Base-by-base conservation (phyloP, 2,329 filamentous ascomycete species). In the Colletotrichum cereale region DNA sequence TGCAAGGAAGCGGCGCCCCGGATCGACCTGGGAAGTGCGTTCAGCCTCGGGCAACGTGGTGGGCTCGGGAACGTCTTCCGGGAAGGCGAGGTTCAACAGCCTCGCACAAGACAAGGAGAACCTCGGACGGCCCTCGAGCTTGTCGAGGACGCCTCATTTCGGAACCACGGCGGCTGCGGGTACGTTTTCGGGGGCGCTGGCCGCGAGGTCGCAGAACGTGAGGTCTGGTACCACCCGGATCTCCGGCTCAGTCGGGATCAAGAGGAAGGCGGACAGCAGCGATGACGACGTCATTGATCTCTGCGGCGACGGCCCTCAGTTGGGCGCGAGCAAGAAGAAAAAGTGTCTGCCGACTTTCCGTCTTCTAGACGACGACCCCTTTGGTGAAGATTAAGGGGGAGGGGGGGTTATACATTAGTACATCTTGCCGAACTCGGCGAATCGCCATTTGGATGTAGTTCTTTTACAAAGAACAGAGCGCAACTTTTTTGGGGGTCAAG, bases 241-340 rank as follows among this genome's bases (percentile, higher is more conserved):
- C 18, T 36, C 69, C 24, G 29, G 52, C 10, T 42, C 58, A 36
- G 16, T 34, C 5, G 42, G 40, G 21, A 44, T 18, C 42, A 72
- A 72, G 53, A 64, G 69, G 34, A 68, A 72, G 21, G 18, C 29
- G 26, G 53, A 61, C 29, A 55, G 57, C 18, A 36, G 31, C 29
- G 58, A 71, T 38, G 64, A 68, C 18, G 56, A 16, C 11, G 14
- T 72, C n/a, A 72, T 69, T n/a, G 69, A 72, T 12, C 69, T 72
- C 21, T 68, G 69, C 40, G 44, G 52, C 58, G 42, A 48, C 40
- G 53, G 53, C n/a, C 38, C 53, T 21, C n/a, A 38, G 18, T 8
- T 11, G 5, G 53, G 34, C n/a, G 48, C 50, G 24, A 57, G 4
- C 53, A 68, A 71, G 65, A 62, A 66, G 14, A 42, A 47, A 24